Percentiles rank a stretch among this genome's conserved stretches.
Conservation (phyloP, 106 monocot species). For the Xerophyta viscosa region DNA sequence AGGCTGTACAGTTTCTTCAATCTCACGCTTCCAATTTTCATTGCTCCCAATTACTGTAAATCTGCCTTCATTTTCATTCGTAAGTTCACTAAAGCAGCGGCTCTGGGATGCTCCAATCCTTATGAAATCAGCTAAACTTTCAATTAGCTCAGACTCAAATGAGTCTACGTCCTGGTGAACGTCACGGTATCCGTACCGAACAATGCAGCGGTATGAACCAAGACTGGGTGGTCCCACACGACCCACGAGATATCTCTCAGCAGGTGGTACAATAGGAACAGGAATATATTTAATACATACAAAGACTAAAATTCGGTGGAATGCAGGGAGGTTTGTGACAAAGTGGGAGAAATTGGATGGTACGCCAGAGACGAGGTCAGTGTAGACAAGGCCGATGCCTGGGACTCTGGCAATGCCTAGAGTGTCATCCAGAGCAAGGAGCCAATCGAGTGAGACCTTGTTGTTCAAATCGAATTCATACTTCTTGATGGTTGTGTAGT, state of each 20-base stretch:
- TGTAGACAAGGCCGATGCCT: constrained; percentile 63
- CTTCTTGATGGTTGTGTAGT: constrained; percentile 59
- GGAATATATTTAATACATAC: constrained; percentile 62
- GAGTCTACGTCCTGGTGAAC: constrained; percentile 48
- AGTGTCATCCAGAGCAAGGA: constrained; percentile 43
- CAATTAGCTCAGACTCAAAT: constrained; percentile 46
- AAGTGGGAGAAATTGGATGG: constrained; percentile 70
- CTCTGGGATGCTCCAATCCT: constrained; percentile 11
- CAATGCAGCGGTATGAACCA: constrained; percentile 59
- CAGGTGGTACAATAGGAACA: constrained; percentile 45
- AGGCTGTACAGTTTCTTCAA: constrained; percentile 24
- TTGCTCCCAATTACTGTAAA: constrained; percentile 25
- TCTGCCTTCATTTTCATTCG: neutral
- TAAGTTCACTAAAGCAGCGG: neutral
- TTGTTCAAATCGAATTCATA: constrained; percentile 59
- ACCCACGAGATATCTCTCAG: constrained; percentile 53
- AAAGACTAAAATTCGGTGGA: constrained; percentile 57
- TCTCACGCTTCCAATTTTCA: neutral
- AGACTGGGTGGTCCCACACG: constrained; percentile 45
- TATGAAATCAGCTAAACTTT: constrained; percentile 41
- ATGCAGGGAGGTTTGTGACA: constrained; percentile 72
- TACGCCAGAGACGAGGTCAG: constrained; percentile 49
- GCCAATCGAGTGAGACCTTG: constrained; percentile 68
- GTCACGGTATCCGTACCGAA: constrained; percentile 58
- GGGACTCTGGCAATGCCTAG: constrained; percentile 61